phyloP scores from a whole-genome alignment of 805 yeast genomes.

The Starmerella davenportii region DNA sequence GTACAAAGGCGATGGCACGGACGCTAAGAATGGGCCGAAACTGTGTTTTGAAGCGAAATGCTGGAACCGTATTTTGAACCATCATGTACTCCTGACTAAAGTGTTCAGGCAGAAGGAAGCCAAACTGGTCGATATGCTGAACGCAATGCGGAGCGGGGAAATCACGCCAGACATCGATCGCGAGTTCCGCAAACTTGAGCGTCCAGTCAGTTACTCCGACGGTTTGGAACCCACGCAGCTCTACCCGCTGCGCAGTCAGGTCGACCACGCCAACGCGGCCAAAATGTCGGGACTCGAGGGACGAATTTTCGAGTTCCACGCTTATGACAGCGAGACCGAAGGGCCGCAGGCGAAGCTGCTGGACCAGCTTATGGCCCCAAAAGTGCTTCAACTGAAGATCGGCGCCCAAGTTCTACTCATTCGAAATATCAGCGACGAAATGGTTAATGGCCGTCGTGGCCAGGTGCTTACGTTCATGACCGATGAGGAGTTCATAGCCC shows the following conservation, averaged over 20 bases:
- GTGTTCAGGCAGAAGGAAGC: conserved; percentile 78
- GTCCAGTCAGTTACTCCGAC: conserved; percentile 41
- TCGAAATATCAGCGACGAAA: conserved; percentile 43
- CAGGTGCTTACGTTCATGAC: conserved; percentile 37
- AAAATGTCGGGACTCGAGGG: conserved; percentile 38
- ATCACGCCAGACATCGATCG: conserved; percentile 32
- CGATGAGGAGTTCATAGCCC: conserved; percentile 6
- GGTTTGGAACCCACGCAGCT: conserved; percentile 80
- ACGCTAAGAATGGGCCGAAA: conserved; percentile 20
- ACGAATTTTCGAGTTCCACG: conserved; percentile 26
- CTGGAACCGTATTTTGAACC: conserved; percentile 50
- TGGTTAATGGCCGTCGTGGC: conserved; percentile 87
- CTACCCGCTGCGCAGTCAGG: conserved; percentile 70
- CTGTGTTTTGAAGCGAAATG: conserved; percentile 59
- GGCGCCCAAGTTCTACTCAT: conserved; percentile 87
- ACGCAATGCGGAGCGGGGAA: conserved; percentile 59
- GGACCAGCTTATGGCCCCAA: conserved; percentile 59
- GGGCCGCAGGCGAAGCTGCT: conserved; percentile 23
- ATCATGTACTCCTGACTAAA: conserved; percentile 47
- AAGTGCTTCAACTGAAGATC: conserved; percentile 43
- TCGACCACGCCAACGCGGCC: conserved; percentile 48
- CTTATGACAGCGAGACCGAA: conserved; percentile 28
- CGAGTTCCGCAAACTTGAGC: conserved; percentile 34
- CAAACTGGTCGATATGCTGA: conserved; percentile 59
- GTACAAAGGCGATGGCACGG: not conserved